These are phyloP conservation scores for Quercus phellos DNA, from an alignment of 331 rosid species.

Conservation along the genomic window DNA sequence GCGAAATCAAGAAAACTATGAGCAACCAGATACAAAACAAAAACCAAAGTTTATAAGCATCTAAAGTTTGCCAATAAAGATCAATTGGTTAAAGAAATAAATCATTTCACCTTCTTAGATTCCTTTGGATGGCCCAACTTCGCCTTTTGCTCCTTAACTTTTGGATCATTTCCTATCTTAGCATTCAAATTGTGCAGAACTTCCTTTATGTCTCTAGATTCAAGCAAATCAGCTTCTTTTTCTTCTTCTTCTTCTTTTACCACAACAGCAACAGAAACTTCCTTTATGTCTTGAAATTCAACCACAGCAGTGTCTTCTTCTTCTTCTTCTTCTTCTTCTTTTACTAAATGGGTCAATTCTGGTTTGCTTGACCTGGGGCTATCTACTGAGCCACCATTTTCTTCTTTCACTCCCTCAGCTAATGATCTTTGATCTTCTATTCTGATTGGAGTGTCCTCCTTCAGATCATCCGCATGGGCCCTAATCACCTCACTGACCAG, in stretches of 20 bases:
- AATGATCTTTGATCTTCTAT: conserved; percentile 28
- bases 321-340: conserved; percentile 49
- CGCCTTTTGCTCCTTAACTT: conserved; percentile 37
- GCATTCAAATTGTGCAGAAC: conserved; percentile 28
- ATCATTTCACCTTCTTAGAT: conserved; percentile 51
- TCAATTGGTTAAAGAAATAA: conserved; percentile 13
- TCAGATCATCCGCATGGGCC: conserved; percentile 24
- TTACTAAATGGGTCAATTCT: conserved; percentile 33
- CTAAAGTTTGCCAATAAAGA: not conserved
- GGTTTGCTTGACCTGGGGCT: conserved; percentile 36
- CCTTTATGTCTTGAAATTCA: conserved; percentile 41
- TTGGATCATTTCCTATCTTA: conserved; percentile 37
- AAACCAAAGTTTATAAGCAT: not conserved
- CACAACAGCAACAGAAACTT: conserved; percentile 31
- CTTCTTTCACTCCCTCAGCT: conserved; percentile 37
- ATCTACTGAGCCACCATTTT: conserved; percentile 25
- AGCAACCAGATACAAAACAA: conserved; percentile 6
- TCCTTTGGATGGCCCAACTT: conserved; percentile 36
- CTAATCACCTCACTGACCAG: conserved; percentile 26
- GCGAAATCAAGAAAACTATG: conserved; percentile 13
- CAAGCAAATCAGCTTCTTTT: conserved; percentile 22
- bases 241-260: conserved; percentile 38
- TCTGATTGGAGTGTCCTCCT: conserved; percentile 34
- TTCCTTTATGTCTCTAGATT: conserved; percentile 39
- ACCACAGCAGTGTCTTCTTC: conserved; percentile 17